A percentile compares a stretch with the other conserved stretches of the same genome.
phyloP scores from a whole-genome alignment of 805 yeast genomes.

The Komagataella populi region DNA sequence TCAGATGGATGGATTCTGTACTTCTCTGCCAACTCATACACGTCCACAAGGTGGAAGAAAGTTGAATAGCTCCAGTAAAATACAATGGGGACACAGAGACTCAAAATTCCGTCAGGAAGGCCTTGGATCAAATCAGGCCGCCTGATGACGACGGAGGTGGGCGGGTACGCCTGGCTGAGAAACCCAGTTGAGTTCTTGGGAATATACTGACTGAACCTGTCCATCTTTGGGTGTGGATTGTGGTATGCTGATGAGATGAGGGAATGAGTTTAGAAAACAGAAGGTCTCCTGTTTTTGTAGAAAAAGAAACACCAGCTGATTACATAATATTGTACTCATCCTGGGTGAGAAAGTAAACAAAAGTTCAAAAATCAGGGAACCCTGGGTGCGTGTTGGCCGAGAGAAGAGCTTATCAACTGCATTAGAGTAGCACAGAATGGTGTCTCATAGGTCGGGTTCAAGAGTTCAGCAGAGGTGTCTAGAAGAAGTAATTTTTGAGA shows the following conservation, averaged over 20 bases:
- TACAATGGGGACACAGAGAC: conserved; percentile 62
- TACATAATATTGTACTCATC: background rate
- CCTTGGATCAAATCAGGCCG: conserved; percentile 38
- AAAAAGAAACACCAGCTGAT: background rate
- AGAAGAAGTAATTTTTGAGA: no score
- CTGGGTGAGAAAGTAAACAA: background rate
- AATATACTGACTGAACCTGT: conserved; percentile 1
- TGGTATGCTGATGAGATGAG: background rate
- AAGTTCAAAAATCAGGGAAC: background rate
- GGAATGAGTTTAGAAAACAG: background rate
- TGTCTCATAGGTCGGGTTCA: no score
- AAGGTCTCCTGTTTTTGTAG: background rate
- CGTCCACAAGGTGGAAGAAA: conserved; percentile 66
- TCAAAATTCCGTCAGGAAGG: conserved; percentile 58
- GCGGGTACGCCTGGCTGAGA: background rate
- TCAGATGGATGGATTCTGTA: conserved; percentile 89
- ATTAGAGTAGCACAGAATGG: background rate
- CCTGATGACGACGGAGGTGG: conserved; percentile 4
- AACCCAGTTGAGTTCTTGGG: background rate
- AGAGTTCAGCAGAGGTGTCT: no score
- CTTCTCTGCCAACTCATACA: conserved; percentile 58
- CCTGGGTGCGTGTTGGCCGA: background rate
- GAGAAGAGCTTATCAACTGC: background rate
- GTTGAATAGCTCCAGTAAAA: conserved; percentile 76
- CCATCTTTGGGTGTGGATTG: background rate